phyloP scores from a whole-genome alignment of 352 stramenopile species.

The Globisporangium echinulatum region DNA sequence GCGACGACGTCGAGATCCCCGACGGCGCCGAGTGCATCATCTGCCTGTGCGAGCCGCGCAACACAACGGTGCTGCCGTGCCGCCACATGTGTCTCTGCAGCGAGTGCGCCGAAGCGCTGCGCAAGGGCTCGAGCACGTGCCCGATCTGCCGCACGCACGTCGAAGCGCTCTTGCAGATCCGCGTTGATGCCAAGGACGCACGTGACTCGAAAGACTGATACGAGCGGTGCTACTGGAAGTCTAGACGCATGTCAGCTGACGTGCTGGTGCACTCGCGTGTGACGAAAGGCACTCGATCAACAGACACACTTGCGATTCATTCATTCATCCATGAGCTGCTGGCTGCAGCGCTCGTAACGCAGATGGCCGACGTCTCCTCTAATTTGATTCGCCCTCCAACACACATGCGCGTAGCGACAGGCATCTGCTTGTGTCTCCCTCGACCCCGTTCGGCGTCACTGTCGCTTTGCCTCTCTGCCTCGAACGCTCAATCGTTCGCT shows the following conservation, averaged over 20 bases:
- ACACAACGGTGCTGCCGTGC: conserved; percentile 80
- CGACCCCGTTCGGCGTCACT: no score
- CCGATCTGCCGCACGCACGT: conserved; percentile 77
- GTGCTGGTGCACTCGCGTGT: background rate
- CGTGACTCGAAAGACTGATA: conserved; percentile 16
- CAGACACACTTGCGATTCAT: no score
- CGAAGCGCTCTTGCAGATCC: conserved; percentile 76
- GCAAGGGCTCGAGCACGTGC: conserved; percentile 65
- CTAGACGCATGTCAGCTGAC: no score
- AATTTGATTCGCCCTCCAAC: no score
- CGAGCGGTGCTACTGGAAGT: conserved; percentile 1
- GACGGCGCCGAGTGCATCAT: conserved; percentile 86
- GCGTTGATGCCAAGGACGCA: conserved; percentile 41
- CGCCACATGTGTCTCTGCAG: conserved; percentile 85
- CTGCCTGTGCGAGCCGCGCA: conserved; percentile 72
- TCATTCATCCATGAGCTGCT: no score
- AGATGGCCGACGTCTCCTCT: no score
- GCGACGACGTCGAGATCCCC: conserved; percentile 55
- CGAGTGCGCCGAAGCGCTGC: conserved; percentile 71
- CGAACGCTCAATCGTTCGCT: no score
- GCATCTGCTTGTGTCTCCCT: no score
- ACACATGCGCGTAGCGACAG: no score
- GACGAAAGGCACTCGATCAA: no score
- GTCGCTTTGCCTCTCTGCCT: no score
- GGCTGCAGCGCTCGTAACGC: no score